Evolutionary conservation across 371 early-diverging fungal genomes (phyloP), one percentile per base, ranked within the genome.

Genomic region (Synchytrium microbalum): DNA sequence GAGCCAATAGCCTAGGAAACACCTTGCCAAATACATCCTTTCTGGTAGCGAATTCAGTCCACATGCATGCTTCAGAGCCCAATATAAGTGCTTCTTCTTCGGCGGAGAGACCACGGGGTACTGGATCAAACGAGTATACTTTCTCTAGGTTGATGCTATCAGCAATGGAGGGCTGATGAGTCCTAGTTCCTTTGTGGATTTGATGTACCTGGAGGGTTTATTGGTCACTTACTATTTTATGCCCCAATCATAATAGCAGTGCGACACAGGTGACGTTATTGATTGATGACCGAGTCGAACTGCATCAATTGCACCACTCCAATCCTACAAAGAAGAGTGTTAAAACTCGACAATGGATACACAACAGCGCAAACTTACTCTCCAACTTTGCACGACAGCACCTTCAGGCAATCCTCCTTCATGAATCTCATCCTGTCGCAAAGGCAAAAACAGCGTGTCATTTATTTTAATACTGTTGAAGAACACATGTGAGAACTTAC

Each of bases 221-320:
- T 51, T n/a, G n/a, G n/a, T 14, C 51, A 51, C 56, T 8, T 13
- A 55, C 23, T 25, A 55, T 28, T 28, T 25, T 5, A 55, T 24
- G 28, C 56, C 23, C 56, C 28, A 55, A 24, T 62, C 62, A 54
- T 57, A 62, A 33, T 62, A 62, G 26, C 31, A 30, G 60, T 62
- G 62, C 30, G 57, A 56, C 3, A 52, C 51, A 5, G 62, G 62
- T 13, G 62, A 62, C 5, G 28, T n/a, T 8, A 62, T 23, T 2
- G 33, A 19, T 33, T n/a, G 10, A 19, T 28, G 14, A 54, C 62
- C 62, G 8, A 8, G 19, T 26, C 51, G 2, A 3, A 62, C 53
- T 28, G 62, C 62, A 5, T 54, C 53, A 33, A 51, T 19, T 19
- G 54, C 31, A n/a, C 60, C 56, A 55, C 24, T 28, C 28, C 23